These are phyloP conservation scores for Phialocephala sp. DNA, from an alignment of 2,329 filamentous ascomycete genomes.

Conservation along the genomic window DNA sequence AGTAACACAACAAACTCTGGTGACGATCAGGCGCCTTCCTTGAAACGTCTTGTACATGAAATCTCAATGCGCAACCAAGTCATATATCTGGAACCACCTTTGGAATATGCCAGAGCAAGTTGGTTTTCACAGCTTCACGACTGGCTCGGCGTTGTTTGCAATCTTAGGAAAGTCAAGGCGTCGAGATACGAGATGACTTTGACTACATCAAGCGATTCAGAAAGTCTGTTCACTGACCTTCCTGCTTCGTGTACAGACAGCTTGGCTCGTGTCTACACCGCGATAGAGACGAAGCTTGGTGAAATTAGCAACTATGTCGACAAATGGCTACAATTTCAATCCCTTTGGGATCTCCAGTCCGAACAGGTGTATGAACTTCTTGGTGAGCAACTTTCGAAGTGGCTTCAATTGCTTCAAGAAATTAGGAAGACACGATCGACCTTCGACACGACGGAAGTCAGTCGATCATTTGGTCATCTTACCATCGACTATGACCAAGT, in stretches of 20 bases:
- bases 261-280: slow-evolving; percentile 79
- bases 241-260: slow-evolving; percentile 82
- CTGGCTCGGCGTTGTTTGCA: slow-evolving; percentile 93
- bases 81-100: slow-evolving; percentile 92
- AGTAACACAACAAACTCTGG: slow-evolving; percentile 48
- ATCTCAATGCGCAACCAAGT: slow-evolving; percentile 98
- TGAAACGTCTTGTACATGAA: slow-evolving; percentile 82
- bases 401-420: slow-evolving; percentile 95
- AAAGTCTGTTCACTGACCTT: slow-evolving; percentile 81
- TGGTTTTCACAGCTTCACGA: slow-evolving; percentile 94
- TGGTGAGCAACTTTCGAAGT: slow-evolving; percentile 88
- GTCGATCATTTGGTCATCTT: slow-evolving; percentile 89
- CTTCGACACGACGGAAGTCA: slow-evolving; percentile 96
- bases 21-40: slow-evolving; percentile 62
- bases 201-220: slow-evolving; percentile 67
- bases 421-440: slow-evolving; percentile 94
- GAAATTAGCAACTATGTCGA: slow-evolving; percentile 88
- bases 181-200: slow-evolving; percentile 92
- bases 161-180: slow-evolving; percentile 91
- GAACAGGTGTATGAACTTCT: slow-evolving; percentile 93
- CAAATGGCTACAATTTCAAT: slow-evolving; percentile 98
- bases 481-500: slow-evolving; percentile 98
- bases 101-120: slow-evolving; percentile 88
- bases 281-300: slow-evolving; percentile 81
- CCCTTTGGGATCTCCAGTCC: slow-evolving; percentile 95